Base-by-base conservation (phyloP, 2,329 filamentous ascomycete genomes). In the Alternaria atra region DNA sequence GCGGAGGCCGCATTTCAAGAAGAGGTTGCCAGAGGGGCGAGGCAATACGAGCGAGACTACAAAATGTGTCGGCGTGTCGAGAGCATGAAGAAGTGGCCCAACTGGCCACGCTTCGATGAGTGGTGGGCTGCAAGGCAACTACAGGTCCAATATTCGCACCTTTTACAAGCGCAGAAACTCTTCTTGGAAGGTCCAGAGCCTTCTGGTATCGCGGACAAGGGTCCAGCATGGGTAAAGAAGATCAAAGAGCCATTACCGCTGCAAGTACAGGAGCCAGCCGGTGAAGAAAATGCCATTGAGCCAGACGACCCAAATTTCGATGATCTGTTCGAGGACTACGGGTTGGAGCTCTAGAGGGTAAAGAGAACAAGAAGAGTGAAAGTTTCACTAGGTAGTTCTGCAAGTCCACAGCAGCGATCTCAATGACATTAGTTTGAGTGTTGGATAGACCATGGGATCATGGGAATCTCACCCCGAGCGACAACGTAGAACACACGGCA, bases 311-410 rank as follows among this genome's bases (percentile, higher is more conserved):
- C 30, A 10, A 13, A 1, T 3, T 23, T 35, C 5, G 30, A 55
- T 0, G 25, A 27, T 9, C 1, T 50, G 5, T 55, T 55, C 0
- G 17, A 42, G 2, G 53, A 50, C 2, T 17, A 15, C 15, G 30
- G 6, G 1, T n/a, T 5, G 0, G 13, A 25, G 8, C 5, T 0
- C 1, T 25, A 35, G 5, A 2, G 4, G 13, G 0, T 1, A 1
- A 23, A 20, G 46, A 27, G 25, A 17, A 6, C 32, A 51, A 2
- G 13, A n/a, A 13, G 13, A 27, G 27, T 20, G 20, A 20, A 20
- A 20, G 20, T 20, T 20, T 20, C 20, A 20, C 20, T 20, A 20
- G 2, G 20, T 20, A 20, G 20, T 20, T 20, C 2, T 20, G 10
- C 4, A 6, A 40, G 17, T 6, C 17, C 1, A 20, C 12, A 6